A percentile compares a stretch with the other conserved stretches of the same genome.
Evolutionary conservation across 441 rosid genomes (phyloP).

Genomic region (Mallotus japonicus): DNA sequence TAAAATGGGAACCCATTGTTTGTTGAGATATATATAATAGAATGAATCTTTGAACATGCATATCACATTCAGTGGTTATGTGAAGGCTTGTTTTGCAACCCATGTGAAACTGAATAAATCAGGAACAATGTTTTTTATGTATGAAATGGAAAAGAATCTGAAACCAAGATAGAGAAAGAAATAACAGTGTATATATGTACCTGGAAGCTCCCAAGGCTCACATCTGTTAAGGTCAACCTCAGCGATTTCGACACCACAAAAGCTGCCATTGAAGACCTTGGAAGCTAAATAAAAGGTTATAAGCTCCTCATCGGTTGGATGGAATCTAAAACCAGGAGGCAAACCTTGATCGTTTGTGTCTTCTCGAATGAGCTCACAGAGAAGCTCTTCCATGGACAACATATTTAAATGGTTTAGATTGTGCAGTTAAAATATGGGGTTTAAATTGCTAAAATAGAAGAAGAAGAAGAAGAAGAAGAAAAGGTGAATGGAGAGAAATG

Average conservation of each 20-base stretch:
- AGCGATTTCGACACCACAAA: constrained; percentile 66
- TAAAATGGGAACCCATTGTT: no score
- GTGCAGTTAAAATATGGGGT: no score
- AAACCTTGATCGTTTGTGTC: constrained; percentile 62
- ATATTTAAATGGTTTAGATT: constrained; percentile 12
- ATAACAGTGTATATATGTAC: constrained; percentile 27
- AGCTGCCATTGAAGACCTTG: constrained; percentile 70
- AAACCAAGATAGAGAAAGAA: no score
- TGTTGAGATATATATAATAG: no score
- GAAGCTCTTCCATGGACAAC: constrained; percentile 66
- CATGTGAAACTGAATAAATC: no score
- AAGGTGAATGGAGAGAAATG: constrained; percentile 15
- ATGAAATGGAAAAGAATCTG: no score
- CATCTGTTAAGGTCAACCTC: constrained; percentile 94
- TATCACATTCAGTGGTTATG: no score
- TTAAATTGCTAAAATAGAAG: neutral
- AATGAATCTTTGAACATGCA: no score
- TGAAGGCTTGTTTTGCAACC: no score
- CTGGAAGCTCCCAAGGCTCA: constrained; percentile 99
- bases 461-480: neutral
- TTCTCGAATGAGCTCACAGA: constrained; percentile 59
- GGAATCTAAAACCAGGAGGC: constrained; percentile 95
- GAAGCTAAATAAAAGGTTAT: constrained; percentile 87
- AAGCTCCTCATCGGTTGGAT: constrained; percentile 96
- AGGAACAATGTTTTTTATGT: no score